Evolutionary conservation across 2,329 filamentous ascomycete species (phyloP).

Genomic region (Alternaria brassicicola): DNA sequence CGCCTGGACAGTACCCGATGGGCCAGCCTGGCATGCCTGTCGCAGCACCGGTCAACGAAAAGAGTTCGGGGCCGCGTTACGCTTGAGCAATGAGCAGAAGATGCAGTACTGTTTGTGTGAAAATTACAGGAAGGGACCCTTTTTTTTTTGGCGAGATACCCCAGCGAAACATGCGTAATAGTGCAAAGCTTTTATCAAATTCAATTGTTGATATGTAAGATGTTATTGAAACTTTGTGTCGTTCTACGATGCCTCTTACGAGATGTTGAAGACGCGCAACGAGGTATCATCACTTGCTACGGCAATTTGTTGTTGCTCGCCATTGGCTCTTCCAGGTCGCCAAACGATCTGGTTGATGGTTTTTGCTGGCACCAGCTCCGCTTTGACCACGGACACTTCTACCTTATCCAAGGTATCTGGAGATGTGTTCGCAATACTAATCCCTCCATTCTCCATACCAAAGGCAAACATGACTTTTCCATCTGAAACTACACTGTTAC

Average conservation of each 20-base stretch:
- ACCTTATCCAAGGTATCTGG: slow-evolving; percentile 21
- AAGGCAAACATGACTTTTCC: slow-evolving; percentile 34
- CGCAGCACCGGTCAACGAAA: slow-evolving; percentile 23
- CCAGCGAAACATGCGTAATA: slow-evolving; percentile 3
- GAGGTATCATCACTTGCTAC: slow-evolving; percentile 52
- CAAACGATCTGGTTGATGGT: slow-evolving; percentile 44
- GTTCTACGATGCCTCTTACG: not conserved
- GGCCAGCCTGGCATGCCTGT: not conserved
- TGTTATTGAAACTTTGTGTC: not conserved
- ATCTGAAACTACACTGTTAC: not conserved
- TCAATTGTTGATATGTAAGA: not conserved
- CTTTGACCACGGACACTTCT: slow-evolving; percentile 19
- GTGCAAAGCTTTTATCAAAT: not conserved
- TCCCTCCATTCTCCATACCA: slow-evolving; percentile 42
- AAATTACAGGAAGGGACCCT: not conserved
- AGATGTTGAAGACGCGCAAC: slow-evolving; percentile 44
- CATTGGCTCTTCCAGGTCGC: slow-evolving; percentile 28
- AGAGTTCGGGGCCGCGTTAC: slow-evolving; percentile 22
- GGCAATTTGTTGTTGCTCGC: slow-evolving; percentile 40
- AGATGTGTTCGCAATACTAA: slow-evolving; percentile 22
- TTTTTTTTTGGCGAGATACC: slow-evolving; percentile 4
- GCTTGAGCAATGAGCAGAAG: slow-evolving; percentile 8
- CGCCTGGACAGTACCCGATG: slow-evolving; percentile 3
- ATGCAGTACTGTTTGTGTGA: not conserved
- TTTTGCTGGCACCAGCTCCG: slow-evolving; percentile 31